Base-by-base conservation (phyloP, 1,284 basidiomycete genomes). In the Cryptococcus sp. region DNA sequence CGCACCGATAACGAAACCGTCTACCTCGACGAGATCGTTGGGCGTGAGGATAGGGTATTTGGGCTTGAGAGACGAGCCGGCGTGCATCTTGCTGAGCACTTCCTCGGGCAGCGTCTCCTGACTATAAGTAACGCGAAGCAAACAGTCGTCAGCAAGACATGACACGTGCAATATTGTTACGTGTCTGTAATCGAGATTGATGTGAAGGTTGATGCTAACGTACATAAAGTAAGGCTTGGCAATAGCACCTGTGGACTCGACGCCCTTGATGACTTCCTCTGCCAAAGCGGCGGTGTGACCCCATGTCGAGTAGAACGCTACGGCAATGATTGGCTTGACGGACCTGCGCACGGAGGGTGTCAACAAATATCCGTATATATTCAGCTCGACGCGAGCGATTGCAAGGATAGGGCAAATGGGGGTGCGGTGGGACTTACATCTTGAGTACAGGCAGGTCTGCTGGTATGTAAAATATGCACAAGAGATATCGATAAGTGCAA, bases 251-350 rank as follows among this genome's bases (percentile, higher is more conserved):
- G 87, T 83, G 10, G 77, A 72, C 73, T 85, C 84, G 66, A 90
- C 79, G 62, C 91, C 92, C 37, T 76, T 80, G 80, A 89, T 89
- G 67, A 89, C 84, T 54, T 85, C 77, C 78, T 93, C 88, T 52
- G 91, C 89, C 76, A 96, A 87, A 86, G 76, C 65, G 66, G 81
- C 82, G 74, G 91, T 84, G 78, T 93, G 91, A 65, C 89, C 89
- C 74, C 89, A 92, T 78, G 89, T 83, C 57, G 86, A 81, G 82
- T 93, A 93, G 81, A 90, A 87, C 69, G 90, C 78, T 69, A 93
- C 89, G 57, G 87, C 89, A 71, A 90, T 81, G 72, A 84, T 85
- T 49, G 88, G 86, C 60, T 68, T 60, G 41, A 49, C 19, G 54
- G 62, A 62, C 61, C 61, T 63, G 54, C 15, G 45, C 22, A 41